Percentiles rank a stretch among this genome's conserved stretches.
These are phyloP conservation scores for Adansonia grandidieri DNA, from an alignment of 441 rosid genomes.

Conservation along the genomic window DNA sequence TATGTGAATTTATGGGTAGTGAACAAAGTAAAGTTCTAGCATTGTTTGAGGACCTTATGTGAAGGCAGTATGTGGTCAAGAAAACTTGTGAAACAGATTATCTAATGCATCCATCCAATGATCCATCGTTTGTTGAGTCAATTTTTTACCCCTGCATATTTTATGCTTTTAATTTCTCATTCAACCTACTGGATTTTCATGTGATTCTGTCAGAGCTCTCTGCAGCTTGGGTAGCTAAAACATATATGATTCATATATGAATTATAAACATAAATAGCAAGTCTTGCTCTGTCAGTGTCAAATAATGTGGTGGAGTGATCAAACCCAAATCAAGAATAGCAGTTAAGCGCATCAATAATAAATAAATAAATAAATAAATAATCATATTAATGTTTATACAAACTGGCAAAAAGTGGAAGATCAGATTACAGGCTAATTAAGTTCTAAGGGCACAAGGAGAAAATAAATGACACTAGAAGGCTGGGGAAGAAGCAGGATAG, in stretches of 20 bases:
- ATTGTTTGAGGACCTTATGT: constrained; percentile 20
- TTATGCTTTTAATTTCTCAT: neutral
- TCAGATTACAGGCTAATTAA: neutral
- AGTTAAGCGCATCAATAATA: neutral
- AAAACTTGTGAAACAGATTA: constrained; percentile 20
- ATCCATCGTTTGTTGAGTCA: constrained; percentile 40
- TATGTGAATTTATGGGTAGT: constrained; percentile 7
- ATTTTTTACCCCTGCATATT: neutral
- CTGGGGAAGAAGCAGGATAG: neutral
- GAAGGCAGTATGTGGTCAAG: neutral
- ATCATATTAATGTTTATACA: too few species aligned
- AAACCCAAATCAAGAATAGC: neutral
- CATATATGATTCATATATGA: neutral
- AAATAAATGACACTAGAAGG: neutral
- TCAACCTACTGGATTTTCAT: neutral
- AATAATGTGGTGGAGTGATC: neutral
- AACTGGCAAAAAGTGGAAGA: too few species aligned
- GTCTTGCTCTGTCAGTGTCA: neutral
- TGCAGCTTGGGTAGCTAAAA: neutral
- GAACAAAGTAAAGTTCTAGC: constrained; percentile 18
- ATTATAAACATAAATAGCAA: neutral
- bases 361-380: too few species aligned
- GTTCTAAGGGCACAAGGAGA: neutral
- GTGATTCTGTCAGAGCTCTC: neutral
- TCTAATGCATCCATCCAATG: constrained; percentile 43